Evolutionary conservation across 192 early-diverging fungal genomes (phyloP).

Genomic region (Kappamyces sp.): DNA sequence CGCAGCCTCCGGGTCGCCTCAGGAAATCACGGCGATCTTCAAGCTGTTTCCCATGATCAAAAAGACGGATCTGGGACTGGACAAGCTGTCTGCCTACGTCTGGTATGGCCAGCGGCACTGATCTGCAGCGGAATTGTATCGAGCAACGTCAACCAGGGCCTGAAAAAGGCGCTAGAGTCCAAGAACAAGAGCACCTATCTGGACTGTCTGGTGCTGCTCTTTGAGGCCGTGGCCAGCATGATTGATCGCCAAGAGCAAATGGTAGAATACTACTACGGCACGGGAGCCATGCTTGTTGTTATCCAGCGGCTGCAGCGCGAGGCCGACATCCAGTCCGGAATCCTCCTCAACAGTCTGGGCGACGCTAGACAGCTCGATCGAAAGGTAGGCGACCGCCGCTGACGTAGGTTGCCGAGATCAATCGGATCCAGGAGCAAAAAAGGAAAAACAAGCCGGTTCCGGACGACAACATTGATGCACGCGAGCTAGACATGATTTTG

Average conservation of each 20-base stretch:
- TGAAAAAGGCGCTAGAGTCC: conserved; percentile 34
- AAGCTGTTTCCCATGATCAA: conserved; percentile 84
- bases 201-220: conserved; percentile 73
- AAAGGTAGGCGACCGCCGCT: no score
- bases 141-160: conserved; percentile 65
- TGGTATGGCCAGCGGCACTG: no score
- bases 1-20: conserved; percentile 58
- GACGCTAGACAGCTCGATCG: conserved; percentile 37
- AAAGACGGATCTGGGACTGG: conserved; percentile 78
- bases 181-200: conserved; percentile 45
- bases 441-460: conserved; percentile 18
- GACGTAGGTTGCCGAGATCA: no score
- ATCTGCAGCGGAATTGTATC: conserved; percentile 68
- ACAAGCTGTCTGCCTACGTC: conserved; percentile 81
- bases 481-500: conserved; percentile 73
- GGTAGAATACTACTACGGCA: conserved; percentile 79
- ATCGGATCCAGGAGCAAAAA: conserved; percentile 11
- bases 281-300: conserved; percentile 79
- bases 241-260: conserved; percentile 83
- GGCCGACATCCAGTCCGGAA: conserved; percentile 68
- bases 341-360: conserved; percentile 58
- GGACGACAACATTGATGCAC: conserved; percentile 56
- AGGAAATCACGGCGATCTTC: conserved; percentile 79
- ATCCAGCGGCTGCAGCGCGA: conserved; percentile 87
- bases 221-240: conserved; percentile 82